These are phyloP conservation scores for Russula griseocarnosa DNA, from an alignment of 768 basidiomycete species.

Conservation along the genomic window DNA sequence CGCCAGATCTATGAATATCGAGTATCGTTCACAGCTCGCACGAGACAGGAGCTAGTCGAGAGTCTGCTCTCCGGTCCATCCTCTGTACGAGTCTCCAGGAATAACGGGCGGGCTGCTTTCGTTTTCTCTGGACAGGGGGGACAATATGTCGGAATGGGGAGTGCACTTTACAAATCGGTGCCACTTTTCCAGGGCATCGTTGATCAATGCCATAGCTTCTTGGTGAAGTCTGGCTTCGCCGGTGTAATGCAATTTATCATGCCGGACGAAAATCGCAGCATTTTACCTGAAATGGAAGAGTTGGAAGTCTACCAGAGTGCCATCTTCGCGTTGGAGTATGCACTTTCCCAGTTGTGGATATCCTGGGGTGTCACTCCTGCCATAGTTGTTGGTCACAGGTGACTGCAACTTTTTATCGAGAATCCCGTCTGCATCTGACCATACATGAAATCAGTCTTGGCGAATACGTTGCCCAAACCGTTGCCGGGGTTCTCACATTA, in stretches of 20 bases:
- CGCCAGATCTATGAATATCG: conserved; percentile 54
- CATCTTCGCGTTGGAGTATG: conserved; percentile 59
- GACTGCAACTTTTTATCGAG: conserved; percentile 25
- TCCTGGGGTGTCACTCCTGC: conserved; percentile 61
- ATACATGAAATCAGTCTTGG: conserved; percentile 50
- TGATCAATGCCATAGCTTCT: conserved; percentile 53
- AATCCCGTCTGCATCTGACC: conserved; percentile 11
- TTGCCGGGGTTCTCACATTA: conserved; percentile 55
- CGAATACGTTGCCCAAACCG: conserved; percentile 67
- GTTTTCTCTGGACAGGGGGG: conserved; percentile 74
- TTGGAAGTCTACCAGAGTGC: conserved; percentile 51
- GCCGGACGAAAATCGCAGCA: conserved; percentile 30
- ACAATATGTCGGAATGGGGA: conserved; percentile 64
- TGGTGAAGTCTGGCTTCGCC: conserved; percentile 47
- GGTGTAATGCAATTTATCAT: conserved; percentile 44
- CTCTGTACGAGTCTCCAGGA: conserved; percentile 36
- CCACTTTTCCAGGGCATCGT: conserved; percentile 48
- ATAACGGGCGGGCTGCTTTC: conserved; percentile 45
- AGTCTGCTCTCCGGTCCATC: conserved; percentile 40
- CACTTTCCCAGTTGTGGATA: conserved; percentile 59
- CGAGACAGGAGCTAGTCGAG: conserved; percentile 44
- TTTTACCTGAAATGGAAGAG: conserved; percentile 35
- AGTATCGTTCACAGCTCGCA: conserved; percentile 45
- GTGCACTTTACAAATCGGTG: conserved; percentile 48
- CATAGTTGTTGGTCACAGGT: conserved; percentile 75